Evolutionary conservation across 306 rosid species (phyloP), one percentile per base, ranked within the genome.

Genomic region (Sphenostylis stenocarpa): DNA sequence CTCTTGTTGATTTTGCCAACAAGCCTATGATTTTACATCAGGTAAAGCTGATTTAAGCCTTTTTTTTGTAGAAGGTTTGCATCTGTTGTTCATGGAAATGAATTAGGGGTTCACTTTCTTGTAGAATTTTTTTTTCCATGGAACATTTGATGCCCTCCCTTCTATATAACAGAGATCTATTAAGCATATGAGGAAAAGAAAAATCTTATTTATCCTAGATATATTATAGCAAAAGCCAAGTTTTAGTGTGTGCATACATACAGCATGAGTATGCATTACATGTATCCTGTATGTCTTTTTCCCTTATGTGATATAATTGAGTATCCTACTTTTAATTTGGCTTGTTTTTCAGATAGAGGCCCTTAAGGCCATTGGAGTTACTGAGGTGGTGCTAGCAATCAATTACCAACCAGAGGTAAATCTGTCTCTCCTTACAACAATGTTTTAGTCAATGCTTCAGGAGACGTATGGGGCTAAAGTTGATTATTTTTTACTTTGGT

Each of bases 1-100:
- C 99, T 61, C 99, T 96, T 81, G 99, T 96, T 85, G 99, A 96
- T 83, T 96, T 96, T 76, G 99, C 97, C 52, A 96, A 96, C 84
- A 96, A 96, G 77, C 99, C 99, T 67, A 96, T 96, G 99, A 96
- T 96, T 86, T 86, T 96, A 85, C 99, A 96, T 75, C 99, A 96
- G 99, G 99, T 96, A 84, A 44, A 75, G 67, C 39, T 83, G 70
- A 48, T 23, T 31, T 47, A 70, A 73, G 43, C 48, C 39, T 63
- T 16, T 69, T 52, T 55, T 3, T 19, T 33, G 64, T n/a, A 6
- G 14, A 79, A 61, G 20, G 75, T 52, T 55, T 10, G 28, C 53
- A 41, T 49, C 16, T 66, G 33, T 31, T 65, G 16, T 17, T 21
- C n/a, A 43, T 39, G 52, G 19, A 55, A 29, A 67, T 73, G 9